Base-by-base conservation (phyloP, 176 grass and related monocot species). In the Zoysia japonica region DNA sequence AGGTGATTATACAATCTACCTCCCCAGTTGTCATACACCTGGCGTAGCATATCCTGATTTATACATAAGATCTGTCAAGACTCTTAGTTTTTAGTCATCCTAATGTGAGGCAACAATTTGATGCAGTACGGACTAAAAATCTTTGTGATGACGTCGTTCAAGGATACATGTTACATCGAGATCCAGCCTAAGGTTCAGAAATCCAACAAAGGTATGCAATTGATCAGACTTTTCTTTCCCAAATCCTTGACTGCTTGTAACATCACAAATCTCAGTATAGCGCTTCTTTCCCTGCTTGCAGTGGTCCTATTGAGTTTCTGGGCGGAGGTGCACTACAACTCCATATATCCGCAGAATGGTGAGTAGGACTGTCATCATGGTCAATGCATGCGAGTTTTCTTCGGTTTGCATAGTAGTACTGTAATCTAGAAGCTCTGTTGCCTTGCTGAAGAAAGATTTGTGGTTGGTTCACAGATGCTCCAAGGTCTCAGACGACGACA, bases 281-380 rank as follows among this genome's bases (percentile, higher is more conserved):
- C 36, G 28, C 28, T 28, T 28, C 40, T 50, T 61, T 75, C 71
- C 38, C 61, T 85, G 61, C 9, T 69, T 84, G 74, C 83, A 97
- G 95, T 97, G 72, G 71, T 97, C 65, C 87, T 97, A 68, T 83
- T 97, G 83, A 97, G 95, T 85, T 97, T 97, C 78, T 97, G 95
- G 95, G 95, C 95, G 3, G 95, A 97, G 92, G 95, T 97, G 76
- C 95, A 97, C 77, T 97, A 97, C 85, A 97, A 97, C 70, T 97
- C 95, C 16, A 97, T 97, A 78, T 90, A 83, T 78, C 81, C 89
- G 19, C 88, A 94, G 87, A 85, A 87, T 46, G 92, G 95, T 97
- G 87, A 94, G 95, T 94, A 85, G 64, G 79, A 75, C 71, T 84
- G 86, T 70, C 47, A 69, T 67, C 78, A 7, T 77, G 51, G 5